Conservation (phyloP, 2,329 filamentous ascomycete genomes). For the Phyllosticta capitalensis region DNA sequence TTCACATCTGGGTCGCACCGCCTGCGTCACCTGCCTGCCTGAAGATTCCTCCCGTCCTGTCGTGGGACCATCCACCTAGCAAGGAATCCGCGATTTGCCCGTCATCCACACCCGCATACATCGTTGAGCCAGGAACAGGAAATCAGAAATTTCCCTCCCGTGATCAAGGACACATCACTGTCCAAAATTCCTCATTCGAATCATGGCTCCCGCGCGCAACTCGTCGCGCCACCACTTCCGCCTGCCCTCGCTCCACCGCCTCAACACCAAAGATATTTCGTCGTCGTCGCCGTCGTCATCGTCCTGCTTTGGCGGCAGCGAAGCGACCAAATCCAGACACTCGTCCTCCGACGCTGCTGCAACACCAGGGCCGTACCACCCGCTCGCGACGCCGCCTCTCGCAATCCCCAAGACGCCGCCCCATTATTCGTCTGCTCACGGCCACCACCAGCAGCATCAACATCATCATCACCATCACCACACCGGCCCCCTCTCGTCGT, state of each 20-base stretch:
- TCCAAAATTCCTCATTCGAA: not conserved
- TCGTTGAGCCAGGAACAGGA: too few relatives aligned
- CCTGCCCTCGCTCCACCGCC: conserved; percentile 9
- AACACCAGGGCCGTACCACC: not conserved
- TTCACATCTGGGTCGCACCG: too few relatives aligned
- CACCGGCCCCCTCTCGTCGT: not conserved
- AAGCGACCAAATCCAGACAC: too few relatives aligned
- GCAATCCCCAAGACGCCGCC: conserved; percentile 13
- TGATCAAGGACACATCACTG: not conserved
- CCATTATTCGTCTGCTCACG: conserved; percentile 10
- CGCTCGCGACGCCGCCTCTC: conserved; percentile 2
- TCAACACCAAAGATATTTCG: conserved; percentile 9
- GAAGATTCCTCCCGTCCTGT: too few relatives aligned
- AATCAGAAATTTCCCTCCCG: too few relatives aligned
- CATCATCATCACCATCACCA: not conserved
- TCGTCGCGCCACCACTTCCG: conserved; percentile 2
- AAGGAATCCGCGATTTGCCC: too few relatives aligned
- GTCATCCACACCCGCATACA: too few relatives aligned
- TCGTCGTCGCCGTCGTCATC: not conserved
- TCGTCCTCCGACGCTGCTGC: too few relatives aligned
- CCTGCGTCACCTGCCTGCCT: too few relatives aligned
- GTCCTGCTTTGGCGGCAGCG: not conserved
- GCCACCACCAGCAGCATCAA: conserved; percentile 16
- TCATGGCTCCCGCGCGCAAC: not conserved
- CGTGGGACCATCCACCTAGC: too few relatives aligned